Conservation (phyloP, 148 eudicot genomes). For the Spergularia marina region DNA sequence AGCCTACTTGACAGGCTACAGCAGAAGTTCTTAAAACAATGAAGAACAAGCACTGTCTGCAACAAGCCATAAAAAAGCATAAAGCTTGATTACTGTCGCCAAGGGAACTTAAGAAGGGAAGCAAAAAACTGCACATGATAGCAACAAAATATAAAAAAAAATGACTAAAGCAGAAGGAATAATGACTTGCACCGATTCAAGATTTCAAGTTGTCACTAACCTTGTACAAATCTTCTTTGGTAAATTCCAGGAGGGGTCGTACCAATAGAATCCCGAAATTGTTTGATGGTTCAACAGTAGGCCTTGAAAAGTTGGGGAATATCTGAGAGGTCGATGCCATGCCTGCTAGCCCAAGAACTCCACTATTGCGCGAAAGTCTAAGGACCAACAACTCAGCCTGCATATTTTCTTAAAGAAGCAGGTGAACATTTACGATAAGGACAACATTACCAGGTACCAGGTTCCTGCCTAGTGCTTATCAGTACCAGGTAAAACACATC, state of each 20-base stretch:
- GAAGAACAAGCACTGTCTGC: background rate
- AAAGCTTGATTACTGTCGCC: background rate
- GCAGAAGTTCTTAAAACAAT: background rate
- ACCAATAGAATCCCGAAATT: slow-evolving; percentile 57
- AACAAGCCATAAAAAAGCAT: background rate
- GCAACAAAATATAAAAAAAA: background rate
- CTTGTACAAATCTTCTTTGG: slow-evolving; percentile 82
- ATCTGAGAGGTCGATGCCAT: slow-evolving; percentile 77
- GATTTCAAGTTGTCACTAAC: slow-evolving; percentile 33
- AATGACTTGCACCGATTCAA: background rate
- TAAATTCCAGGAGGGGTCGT: slow-evolving; percentile 76
- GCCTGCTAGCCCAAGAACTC: slow-evolving; percentile 98
- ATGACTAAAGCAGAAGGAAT: slow-evolving; percentile 2
- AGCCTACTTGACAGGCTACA: background rate
- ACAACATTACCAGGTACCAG: background rate
- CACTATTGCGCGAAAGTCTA: slow-evolving; percentile 91
- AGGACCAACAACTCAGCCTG: slow-evolving; percentile 93
- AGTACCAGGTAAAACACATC: background rate
- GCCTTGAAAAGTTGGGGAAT: slow-evolving; percentile 40
- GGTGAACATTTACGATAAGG: slow-evolving; percentile 9
- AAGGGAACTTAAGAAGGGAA: background rate
- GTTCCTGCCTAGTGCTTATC: background rate
- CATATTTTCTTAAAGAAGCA: slow-evolving; percentile 22
- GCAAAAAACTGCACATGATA: background rate
- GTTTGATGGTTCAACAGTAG: slow-evolving; percentile 32